A percentile compares a stretch with the other conserved stretches of the same genome.
These are phyloP conservation scores for Xerocomus cyaneibrunnescens DNA, from an alignment of 1,284 basidiomycete genomes.

Conservation along the genomic window DNA sequence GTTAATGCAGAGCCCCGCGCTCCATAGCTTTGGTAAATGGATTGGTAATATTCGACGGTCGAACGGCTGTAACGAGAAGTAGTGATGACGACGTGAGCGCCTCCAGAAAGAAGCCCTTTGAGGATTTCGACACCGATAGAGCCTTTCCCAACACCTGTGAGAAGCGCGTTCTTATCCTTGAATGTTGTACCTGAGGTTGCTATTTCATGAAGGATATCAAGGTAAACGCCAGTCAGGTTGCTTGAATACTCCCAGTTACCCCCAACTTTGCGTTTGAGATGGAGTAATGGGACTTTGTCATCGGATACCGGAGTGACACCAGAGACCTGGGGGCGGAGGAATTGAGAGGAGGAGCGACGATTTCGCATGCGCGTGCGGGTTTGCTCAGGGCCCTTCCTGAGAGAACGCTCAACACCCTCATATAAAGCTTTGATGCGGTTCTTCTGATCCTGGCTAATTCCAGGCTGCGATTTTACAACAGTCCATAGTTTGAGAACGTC, in stretches of 20 bases:
- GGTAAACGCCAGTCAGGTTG: constrained; percentile 94
- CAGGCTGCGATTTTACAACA: constrained; percentile 94
- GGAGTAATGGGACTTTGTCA: constrained; percentile 92
- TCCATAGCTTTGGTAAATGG: constrained; percentile 94
- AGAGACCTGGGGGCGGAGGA: constrained; percentile 86
- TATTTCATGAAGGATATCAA: constrained; percentile 96
- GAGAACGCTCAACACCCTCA: constrained; percentile 88
- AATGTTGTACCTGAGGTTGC: constrained; percentile 98
- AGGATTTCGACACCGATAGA: constrained; percentile 98
- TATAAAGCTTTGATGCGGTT: constrained; percentile 96
- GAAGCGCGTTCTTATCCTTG: constrained; percentile 97
- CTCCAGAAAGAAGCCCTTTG: constrained; percentile 94
- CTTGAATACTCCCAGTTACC: constrained; percentile 95
- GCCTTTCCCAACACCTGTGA: constrained; percentile 97
- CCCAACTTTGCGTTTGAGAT: constrained; percentile 97
- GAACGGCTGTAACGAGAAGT: constrained; percentile 94
- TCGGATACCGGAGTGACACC: constrained; percentile 78
- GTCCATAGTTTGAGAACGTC: constrained; percentile 97
- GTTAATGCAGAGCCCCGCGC: constrained; percentile 94
- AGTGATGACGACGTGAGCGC: constrained; percentile 95
- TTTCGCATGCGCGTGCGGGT: constrained; percentile 57
- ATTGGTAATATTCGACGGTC: constrained; percentile 98
- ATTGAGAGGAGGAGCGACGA: constrained; percentile 90
- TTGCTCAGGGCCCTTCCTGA: constrained; percentile 65
- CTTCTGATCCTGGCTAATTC: constrained; percentile 97